phyloP scores from a whole-genome alignment of 2,329 filamentous ascomycete genomes.

The Mycocentrospora acerina region DNA sequence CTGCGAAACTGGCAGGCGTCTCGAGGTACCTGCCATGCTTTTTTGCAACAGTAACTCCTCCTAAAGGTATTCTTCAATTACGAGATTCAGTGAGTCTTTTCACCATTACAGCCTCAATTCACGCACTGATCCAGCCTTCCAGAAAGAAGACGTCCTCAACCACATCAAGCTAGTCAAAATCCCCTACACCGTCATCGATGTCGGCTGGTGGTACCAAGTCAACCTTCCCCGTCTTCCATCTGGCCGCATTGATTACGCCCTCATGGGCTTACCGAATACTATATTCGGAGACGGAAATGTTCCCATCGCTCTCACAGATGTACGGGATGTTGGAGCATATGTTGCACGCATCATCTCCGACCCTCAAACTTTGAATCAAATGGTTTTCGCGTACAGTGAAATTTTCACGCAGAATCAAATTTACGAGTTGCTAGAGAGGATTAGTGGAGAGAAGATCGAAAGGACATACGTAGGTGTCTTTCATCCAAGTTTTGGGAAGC shows the following conservation, averaged over 20 bases:
- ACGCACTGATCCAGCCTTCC: too few species aligned
- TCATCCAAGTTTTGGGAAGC: too few species aligned
- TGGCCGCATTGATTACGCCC: too few species aligned
- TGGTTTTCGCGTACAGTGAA: conserved; percentile 53
- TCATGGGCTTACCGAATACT: too few species aligned
- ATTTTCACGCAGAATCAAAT: conserved; percentile 51
- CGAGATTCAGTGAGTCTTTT: too few species aligned
- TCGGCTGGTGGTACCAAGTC: conserved; percentile 60
- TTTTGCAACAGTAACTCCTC: too few species aligned
- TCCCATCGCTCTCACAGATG: conserved; percentile 12
- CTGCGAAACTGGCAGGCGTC: too few species aligned
- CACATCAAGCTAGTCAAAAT: conserved; percentile 53
- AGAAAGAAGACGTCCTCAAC: conserved; percentile 55
- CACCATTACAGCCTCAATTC: too few species aligned
- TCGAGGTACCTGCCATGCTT: too few species aligned
- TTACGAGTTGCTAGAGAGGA: conserved; percentile 47
- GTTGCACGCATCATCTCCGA: conserved; percentile 55
- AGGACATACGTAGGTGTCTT: too few species aligned
- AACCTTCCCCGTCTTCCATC: conserved; percentile 48
- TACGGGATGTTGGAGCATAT: conserved; percentile 57
- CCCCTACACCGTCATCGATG: conserved; percentile 58
- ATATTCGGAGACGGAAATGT: conserved; percentile 48
- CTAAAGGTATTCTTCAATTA: too few species aligned
- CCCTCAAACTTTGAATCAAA: conserved; percentile 55
- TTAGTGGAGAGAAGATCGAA: too few species aligned